Base-by-base conservation (phyloP, 169 alveolate genomes). In the Eimeria falciformis region DNA sequence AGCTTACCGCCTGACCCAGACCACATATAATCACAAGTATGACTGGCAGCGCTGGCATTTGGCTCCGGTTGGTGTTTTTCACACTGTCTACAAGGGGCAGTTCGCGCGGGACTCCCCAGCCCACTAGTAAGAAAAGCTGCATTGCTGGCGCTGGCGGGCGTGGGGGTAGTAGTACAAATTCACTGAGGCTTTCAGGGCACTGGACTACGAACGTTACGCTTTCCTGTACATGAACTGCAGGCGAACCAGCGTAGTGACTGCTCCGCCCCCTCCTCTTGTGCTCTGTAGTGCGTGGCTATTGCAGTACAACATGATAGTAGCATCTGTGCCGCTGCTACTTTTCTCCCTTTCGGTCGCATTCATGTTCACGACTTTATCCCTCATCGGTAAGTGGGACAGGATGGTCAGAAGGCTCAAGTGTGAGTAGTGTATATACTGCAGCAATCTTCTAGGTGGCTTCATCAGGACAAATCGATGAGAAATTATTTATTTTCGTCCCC, bases 31-130 rank as follows among this genome's bases (percentile, higher is more conserved):
- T 84, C 98, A 97, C 94, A 93, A 91, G 58, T 97, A 95, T 82
- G 96, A 96, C 92, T 97, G 98, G 98, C 98, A 97, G 92, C 94
- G 96, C 40, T 97, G 98, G 98, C 46, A 95, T 43, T 93, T 97
- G 86, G 91, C 96, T 46, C 98, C 98, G 33, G 95, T 84, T 29
- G 95, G 95, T 14, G 97, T 96, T 18, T 97, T 97, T 93, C 98
- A 97, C 95, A 97, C 98, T 29, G 97, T 95, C 33, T 93, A 93
- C 90, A 56, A 83, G 40, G 98, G 98, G 58, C 97, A 95, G 68
- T 97, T 97, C 87, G 98, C 97, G 23, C 95, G 96, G 81, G 98
- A 93, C 84, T 53, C 62, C 37, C 92, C 90, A 5, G 90, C 92
- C 27, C 87, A 75, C 71, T 81, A 79, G 95, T 91, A 85, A 14